Base-by-base conservation (phyloP, 768 basidiomycete species). In the Calocybe gangraenosa region DNA sequence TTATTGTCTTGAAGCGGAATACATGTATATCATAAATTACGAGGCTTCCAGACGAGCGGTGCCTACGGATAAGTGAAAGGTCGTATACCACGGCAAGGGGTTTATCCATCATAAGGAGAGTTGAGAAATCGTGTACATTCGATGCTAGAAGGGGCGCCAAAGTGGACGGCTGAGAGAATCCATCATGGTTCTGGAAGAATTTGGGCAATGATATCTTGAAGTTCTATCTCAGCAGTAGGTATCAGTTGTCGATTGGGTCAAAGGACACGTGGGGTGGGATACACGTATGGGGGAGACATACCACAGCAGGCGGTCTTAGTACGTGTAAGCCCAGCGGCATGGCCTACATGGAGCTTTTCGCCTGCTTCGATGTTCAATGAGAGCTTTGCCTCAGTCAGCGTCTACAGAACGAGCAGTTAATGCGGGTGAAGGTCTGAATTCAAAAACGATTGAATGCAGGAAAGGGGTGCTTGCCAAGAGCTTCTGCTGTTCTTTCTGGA, bases 401-500 rank as follows among this genome's bases (percentile, higher is more conserved):
- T 32, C 56, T 57, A 30, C n/a, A 7, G 15, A 48, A 45, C 11
- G 15, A 10, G 21, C 13, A 10, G 37, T 28, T 20, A 36, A n/a
- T 5, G 18, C n/a, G 34, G 22, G 20, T 35, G 19, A 39, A 44
- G 25, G 13, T 33, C 8, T 36, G 33, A n/a, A 7, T 10, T 17
- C 14, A 14, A 21, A 31, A n/a, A 15, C 10, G 18, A 38, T 19
- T 30, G 17, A 25, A 18, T 13, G 15, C 19, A 23, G 18, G 3
- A 35, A 31, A 39, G 33, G 15, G 32, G 34, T 31, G 31, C 43
- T 34, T 48, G 56, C 58, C 42, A 44, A n/a, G 32, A 59, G 37
- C 37, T 56, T 60, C 46, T 58, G 49, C 21, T 52, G 57, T 40
- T 58, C 57, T 20, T 54, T 47, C 17, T 49, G 49, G 32, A 60